Base-by-base conservation (phyloP, 371 early-diverging fungal species). In the Mucor velutinosus region DNA sequence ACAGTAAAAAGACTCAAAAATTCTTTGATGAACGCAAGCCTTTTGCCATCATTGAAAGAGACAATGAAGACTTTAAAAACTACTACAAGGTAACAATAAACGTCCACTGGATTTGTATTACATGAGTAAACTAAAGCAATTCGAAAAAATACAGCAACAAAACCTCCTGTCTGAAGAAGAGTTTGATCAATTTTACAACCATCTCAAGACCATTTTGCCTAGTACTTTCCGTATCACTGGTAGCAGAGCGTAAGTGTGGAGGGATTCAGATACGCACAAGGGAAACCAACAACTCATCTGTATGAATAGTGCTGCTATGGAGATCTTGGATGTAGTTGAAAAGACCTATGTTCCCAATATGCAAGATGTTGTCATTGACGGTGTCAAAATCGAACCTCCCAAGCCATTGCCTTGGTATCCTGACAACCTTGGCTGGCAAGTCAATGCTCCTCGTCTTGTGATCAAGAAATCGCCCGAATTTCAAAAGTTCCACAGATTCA, bases 141-240 rank as follows among this genome's bases (percentile, higher is more conserved):
- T 17, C 23, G 39, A 17, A n/a, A 30, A n/a, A 17, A 14, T 17
- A 56, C 71, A 83, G 81, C 56, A 67, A n/a, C 97, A 97, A 76
- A 79, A 87, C 63, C 81, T 97, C 37, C 73, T 97, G 35, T 75
- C 89, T 17, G 93, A 90, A 14, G 92, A 92, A 49, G 98, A 97
- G 76, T 97, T 91, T 85, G 87, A 88, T 5, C 63, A 67, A 55
- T 92, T 95, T 67, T 86, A 90, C 73, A 78, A 83, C 30, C 62
- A 75, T 7, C 81, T 94, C 73, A 80, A 87, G 74, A 82, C 76
- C 33, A 78, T 85, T 27, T 85, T 99, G 53, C 99, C 99, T 10
- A 91, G 92, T 39, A 92, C 94, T 33, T 99, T 97, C 78, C 88
- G 99, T 64, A 91, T 99, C 71, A 95, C 97, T 1, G 97, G 96